These are phyloP conservation scores for Syzygium oleosum DNA, from an alignment of 345 rosid genomes.

Conservation along the genomic window DNA sequence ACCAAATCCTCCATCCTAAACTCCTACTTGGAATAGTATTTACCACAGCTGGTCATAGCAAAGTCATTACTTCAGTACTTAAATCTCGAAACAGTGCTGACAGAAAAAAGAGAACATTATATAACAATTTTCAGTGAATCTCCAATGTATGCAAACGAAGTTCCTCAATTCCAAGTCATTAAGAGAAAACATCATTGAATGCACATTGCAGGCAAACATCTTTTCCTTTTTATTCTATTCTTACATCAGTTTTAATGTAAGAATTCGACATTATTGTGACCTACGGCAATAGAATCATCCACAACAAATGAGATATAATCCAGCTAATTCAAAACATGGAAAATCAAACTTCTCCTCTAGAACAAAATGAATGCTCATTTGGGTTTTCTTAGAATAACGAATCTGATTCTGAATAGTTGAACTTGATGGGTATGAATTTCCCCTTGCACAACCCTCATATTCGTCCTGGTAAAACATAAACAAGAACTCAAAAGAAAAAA, in stretches of 20 bases:
- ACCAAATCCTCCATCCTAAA: neutral
- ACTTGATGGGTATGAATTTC: neutral
- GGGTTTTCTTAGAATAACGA: neutral
- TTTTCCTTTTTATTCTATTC: neutral
- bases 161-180: neutral
- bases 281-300: neutral
- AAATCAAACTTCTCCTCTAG: neutral
- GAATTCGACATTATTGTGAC: neutral
- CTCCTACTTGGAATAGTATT: neutral
- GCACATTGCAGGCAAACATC: neutral
- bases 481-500: neutral
- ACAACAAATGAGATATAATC: neutral
- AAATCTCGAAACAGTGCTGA: neutral
- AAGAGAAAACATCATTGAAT: neutral
- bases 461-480: neutral
- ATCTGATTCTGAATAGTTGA: neutral
- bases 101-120: neutral
- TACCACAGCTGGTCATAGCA: neutral
- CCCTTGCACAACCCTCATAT: neutral
- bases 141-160: neutral
- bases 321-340: neutral
- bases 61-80: neutral
- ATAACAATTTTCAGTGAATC: neutral
- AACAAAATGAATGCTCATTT: neutral
- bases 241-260: neutral